Evolutionary conservation across 371 early-diverging fungal species (phyloP).

Genomic region (Apophysomyces trapeziformis): DNA sequence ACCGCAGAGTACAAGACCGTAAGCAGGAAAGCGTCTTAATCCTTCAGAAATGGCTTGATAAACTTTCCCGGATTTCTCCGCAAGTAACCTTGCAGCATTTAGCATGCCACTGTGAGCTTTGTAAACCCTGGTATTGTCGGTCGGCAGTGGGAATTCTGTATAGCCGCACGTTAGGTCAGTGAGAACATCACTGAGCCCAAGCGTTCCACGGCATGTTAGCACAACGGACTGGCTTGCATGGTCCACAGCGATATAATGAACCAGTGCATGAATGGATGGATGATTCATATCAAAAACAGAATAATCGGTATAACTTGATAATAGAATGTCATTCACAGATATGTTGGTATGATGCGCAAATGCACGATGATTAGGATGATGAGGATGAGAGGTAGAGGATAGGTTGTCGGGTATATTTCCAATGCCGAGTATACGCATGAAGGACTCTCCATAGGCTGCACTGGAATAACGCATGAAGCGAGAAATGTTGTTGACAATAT

Average conservation of each 20-base stretch:
- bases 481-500: conserved; percentile 69
- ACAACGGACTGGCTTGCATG: conserved; percentile 77
- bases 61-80: conserved; percentile 67
- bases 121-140: conserved; percentile 39
- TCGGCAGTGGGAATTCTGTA: conserved; percentile 60
- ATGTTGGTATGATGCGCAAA: conserved; percentile 74
- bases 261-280: conserved; percentile 74
- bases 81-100: conserved; percentile 71
- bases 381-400: conserved; percentile 56
- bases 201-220: conserved; percentile 88
- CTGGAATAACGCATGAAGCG: conserved; percentile 81
- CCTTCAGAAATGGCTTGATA: conserved; percentile 69
- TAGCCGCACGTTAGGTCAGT: conserved; percentile 88
- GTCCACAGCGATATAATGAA: conserved; percentile 86
- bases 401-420: conserved; percentile 59
- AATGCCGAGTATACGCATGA: conserved; percentile 84
- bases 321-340: conserved; percentile 65
- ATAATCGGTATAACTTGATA: conserved; percentile 64
- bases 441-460: conserved; percentile 81
- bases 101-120: conserved; percentile 81
- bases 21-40: conserved; percentile 64
- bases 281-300: conserved; percentile 35
- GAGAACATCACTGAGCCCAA: conserved; percentile 85
- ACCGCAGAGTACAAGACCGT: conserved; percentile 80
- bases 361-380: conserved; percentile 67